A percentile compares a stretch with the other conserved stretches of the same genome.
These are phyloP conservation scores for Pythium volutum DNA, from an alignment of 352 stramenopile genomes.

Conservation along the genomic window DNA sequence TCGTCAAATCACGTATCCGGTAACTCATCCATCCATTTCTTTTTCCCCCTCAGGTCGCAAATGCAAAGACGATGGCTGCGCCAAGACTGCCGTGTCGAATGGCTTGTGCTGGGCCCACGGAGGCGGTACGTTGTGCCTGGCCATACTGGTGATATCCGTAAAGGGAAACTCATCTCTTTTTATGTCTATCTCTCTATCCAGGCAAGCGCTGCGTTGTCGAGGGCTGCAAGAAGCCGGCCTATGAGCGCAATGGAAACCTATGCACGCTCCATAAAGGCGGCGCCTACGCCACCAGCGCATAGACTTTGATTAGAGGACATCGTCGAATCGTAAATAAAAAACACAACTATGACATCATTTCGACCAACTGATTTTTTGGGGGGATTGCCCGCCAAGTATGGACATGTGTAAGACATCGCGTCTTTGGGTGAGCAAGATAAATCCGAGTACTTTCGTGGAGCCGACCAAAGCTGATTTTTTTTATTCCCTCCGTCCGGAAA, in stretches of 20 bases:
- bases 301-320: not conserved
- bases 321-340: not conserved
- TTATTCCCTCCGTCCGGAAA: too few species aligned
- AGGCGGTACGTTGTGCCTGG: slow-evolving; percentile 48
- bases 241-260: slow-evolving; percentile 44
- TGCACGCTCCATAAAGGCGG: slow-evolving; percentile 33
- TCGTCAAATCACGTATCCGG: not conserved
- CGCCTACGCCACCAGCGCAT: slow-evolving; percentile 16
- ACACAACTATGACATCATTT: too few species aligned
- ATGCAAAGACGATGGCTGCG: slow-evolving; percentile 56
- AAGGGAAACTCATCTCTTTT: not conserved
- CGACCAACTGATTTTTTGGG: too few species aligned
- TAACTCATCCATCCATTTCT: not conserved
- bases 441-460: too few species aligned
- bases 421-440: too few species aligned
- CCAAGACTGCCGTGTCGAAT: slow-evolving; percentile 75
- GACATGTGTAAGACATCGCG: too few species aligned
- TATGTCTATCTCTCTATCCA: slow-evolving; percentile 8
- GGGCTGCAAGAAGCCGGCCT: slow-evolving; percentile 48
- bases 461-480: too few species aligned
- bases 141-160: not conserved
- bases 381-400: too few species aligned
- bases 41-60: slow-evolving; percentile 34
- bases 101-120: slow-evolving; percentile 79
- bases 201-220: slow-evolving; percentile 48